Base-by-base conservation (phyloP, 495 filamentous ascomycete genomes). In the Aspergillus carlsbadensis region DNA sequence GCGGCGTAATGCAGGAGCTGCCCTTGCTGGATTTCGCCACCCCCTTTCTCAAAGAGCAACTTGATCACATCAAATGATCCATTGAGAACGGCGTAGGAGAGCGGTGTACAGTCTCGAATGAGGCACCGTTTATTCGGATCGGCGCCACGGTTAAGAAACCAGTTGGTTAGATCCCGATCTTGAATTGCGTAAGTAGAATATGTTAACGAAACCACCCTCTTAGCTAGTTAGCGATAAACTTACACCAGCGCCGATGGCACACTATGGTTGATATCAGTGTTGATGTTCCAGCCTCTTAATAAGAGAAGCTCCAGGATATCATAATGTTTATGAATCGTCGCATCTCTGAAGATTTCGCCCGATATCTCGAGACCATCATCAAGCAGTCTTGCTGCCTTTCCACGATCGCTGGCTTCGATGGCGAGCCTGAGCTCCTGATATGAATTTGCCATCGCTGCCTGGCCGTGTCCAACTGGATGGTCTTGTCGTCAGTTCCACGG, bases 1-100 rank as follows among this genome's bases (percentile, higher is more conserved):
- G 49, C 49, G 14, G 49, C 49, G 18, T 52, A 52, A 26, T 52
- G 49, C 21, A 52, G 39, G n/a, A 52, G 39, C 49, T 52, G 49
- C 34, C 49, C 49, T 29, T 29, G 34, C 5, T 36, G 20, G 24
- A 31, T 15, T 24, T 36, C 20, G n/a, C 49, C 34, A 22, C 49
- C 34, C 21, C 49, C 49, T 20, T 6, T 18, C 15, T 40, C 39
- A 40, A 52, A 29, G 11, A 52, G 49, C 14, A 40, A 26, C 49
- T 40, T 40, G 49, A 52, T 52, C 21, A 26, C 17, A 40, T 52
- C 49, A 7, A 52, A 52, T 26, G 34, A 20, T 6, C 13, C 49
- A 2, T 24, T 10, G n/a, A 0, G 6, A 26, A 52, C 33, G 24
- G 49, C 49, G 49, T 40, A 52, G 33, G 49, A 52, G 2, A 40